Conservation (phyloP, 148 eudicot genomes). For the Drosera capensis region DNA sequence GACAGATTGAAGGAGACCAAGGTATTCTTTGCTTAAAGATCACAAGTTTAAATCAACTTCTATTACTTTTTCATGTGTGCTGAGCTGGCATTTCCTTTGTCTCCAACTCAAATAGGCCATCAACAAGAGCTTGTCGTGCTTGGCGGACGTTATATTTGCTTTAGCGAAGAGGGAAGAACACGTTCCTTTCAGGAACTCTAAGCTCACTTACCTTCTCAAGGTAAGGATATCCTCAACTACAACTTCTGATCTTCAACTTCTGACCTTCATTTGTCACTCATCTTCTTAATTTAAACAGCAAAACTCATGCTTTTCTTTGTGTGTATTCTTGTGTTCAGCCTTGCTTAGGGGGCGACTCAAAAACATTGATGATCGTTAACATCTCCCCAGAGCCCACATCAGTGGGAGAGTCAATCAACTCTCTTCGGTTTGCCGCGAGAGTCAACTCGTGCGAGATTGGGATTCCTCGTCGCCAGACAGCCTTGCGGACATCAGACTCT, state of each 20-base stretch:
- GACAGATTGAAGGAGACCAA: constrained; percentile 67
- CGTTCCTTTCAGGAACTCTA: constrained; percentile 67
- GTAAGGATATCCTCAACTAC: too few relatives aligned
- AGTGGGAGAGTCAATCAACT: constrained; percentile 44
- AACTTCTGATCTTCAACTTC: too few relatives aligned
- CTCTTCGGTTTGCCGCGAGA: constrained; percentile 61
- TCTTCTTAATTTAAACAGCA: constrained; percentile 41
- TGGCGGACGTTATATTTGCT: constrained; percentile 61
- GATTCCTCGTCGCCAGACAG: constrained; percentile 54
- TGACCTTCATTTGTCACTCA: too few relatives aligned
- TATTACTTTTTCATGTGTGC: neutral
- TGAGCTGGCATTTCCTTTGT: constrained; percentile 1
- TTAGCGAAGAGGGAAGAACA: constrained; percentile 76
- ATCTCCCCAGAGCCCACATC: constrained; percentile 64
- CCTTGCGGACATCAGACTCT: constrained; percentile 36
- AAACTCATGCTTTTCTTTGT: neutral
- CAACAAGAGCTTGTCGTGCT: constrained; percentile 59
- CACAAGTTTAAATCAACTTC: neutral
- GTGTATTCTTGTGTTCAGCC: constrained; percentile 27
- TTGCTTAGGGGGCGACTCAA: constrained; percentile 66
- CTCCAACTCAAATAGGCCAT: constrained; percentile 31
- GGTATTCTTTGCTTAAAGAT: constrained; percentile 14
- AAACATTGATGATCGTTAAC: constrained; percentile 69
- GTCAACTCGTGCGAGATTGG: constrained; percentile 74
- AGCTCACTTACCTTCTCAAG: constrained; percentile 70